phyloP scores from a whole-genome alignment of 2,329 filamentous ascomycete species.

The Microcera coccophila region DNA sequence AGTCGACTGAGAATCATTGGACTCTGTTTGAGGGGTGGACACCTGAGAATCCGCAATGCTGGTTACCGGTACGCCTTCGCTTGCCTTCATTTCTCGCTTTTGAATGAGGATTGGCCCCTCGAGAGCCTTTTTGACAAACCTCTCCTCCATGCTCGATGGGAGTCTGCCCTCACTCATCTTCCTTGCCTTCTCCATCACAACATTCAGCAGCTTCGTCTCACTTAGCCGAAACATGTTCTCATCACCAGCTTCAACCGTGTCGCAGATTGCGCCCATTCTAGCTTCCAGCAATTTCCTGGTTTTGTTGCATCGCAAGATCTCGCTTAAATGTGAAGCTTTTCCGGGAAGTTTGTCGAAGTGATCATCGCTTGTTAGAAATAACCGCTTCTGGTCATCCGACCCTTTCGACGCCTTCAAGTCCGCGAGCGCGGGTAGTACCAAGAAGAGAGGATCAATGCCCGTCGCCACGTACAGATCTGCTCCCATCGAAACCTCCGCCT shows the following conservation, averaged over 20 bases:
- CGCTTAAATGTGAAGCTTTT: slow-evolving; percentile 54
- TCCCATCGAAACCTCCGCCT: slow-evolving; percentile 50
- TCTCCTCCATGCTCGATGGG: slow-evolving; percentile 78
- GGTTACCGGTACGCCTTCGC: slow-evolving; percentile 9
- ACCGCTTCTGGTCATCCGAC: slow-evolving; percentile 50
- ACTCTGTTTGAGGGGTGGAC: slow-evolving; percentile 22
- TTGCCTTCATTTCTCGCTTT: slow-evolving; percentile 49
- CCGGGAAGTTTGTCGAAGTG: slow-evolving; percentile 62
- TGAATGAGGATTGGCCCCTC: slow-evolving; percentile 72
- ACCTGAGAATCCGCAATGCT: slow-evolving; percentile 16
- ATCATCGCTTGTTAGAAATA: slow-evolving; percentile 68
- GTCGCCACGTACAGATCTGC: slow-evolving; percentile 82
- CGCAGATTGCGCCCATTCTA: slow-evolving; percentile 69
- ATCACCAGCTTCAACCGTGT: slow-evolving; percentile 76
- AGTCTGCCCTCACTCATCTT: slow-evolving; percentile 62
- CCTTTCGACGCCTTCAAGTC: slow-evolving; percentile 38
- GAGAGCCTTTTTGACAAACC: slow-evolving; percentile 71
- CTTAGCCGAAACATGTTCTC: slow-evolving; percentile 82
- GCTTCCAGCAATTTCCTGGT: slow-evolving; percentile 54
- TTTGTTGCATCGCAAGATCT: slow-evolving; percentile 49
- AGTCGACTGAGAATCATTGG: slow-evolving; percentile 43
- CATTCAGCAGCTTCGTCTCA: slow-evolving; percentile 62
- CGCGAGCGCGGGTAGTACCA: slow-evolving; percentile 69
- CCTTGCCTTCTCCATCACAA: slow-evolving; percentile 68
- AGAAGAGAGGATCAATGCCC: slow-evolving; percentile 76